phyloP scores from a whole-genome alignment of 2,329 filamentous ascomycete species.

The Colletotrichum kahawae region DNA sequence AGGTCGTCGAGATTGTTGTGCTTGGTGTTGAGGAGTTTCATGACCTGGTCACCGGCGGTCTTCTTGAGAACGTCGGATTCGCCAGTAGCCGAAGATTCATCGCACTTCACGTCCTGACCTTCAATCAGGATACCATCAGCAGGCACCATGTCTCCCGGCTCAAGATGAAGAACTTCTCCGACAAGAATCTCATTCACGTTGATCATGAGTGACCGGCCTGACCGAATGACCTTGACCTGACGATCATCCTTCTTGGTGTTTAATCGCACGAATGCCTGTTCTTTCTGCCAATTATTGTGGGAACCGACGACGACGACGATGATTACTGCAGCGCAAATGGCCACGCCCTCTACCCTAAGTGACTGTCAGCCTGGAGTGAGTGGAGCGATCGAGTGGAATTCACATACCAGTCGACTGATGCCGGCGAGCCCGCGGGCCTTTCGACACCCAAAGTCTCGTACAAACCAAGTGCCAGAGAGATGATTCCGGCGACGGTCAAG shows the following conservation, averaged over 20 bases:
- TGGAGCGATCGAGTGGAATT: conserved; percentile 53
- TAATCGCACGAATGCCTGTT: conserved; percentile 67
- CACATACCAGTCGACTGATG: conserved; percentile 60
- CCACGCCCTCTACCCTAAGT: conserved; percentile 63
- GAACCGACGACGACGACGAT: conserved; percentile 69
- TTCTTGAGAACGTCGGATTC: conserved; percentile 78
- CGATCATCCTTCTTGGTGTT: conserved; percentile 68
- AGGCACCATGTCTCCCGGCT: conserved; percentile 73
- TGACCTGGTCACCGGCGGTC: conserved; percentile 60
- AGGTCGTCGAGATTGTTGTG: conserved; percentile 52
- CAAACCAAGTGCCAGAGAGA: conserved; percentile 70
- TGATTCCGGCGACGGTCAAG: conserved; percentile 66
- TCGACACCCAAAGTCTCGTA: conserved; percentile 66
- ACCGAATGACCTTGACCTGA: conserved; percentile 70
- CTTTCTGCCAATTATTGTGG: conserved; percentile 72
- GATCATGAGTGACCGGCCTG: conserved; percentile 68
- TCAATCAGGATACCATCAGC: conserved; percentile 74
- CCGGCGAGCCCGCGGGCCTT: conserved; percentile 44
- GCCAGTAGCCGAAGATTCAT: conserved; percentile 76
- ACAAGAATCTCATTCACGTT: conserved; percentile 71
- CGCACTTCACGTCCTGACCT: conserved; percentile 60
- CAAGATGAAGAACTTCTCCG: conserved; percentile 72
- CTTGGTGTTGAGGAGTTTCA: conserved; percentile 51
- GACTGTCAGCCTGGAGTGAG: background rate
- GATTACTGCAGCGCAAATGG: conserved; percentile 68